A percentile compares a stretch with the other conserved stretches of the same genome.
Conservation (phyloP, 345 rosid species). For the Populus nigra region DNA sequence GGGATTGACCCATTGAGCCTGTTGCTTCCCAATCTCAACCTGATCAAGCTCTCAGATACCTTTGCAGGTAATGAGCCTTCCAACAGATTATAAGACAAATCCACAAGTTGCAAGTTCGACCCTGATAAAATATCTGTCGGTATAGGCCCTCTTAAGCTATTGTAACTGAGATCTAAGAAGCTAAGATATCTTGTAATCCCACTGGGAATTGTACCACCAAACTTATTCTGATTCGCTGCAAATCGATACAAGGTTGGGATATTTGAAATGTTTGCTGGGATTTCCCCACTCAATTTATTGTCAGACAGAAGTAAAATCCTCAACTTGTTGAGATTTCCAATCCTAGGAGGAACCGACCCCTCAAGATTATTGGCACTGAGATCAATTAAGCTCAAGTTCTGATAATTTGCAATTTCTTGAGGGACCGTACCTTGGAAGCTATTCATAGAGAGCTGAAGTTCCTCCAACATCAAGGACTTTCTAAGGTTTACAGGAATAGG, state of each 20-base stretch:
- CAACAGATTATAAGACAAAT: slow-evolving; percentile 54
- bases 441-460: slow-evolving; percentile 51
- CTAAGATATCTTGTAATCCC: slow-evolving; percentile 45
- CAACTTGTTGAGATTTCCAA: slow-evolving; percentile 52
- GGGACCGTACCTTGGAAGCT: slow-evolving; percentile 43
- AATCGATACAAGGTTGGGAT: slow-evolving; percentile 50
- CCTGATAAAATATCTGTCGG: slow-evolving; percentile 46
- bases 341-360: slow-evolving; percentile 48
- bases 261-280: slow-evolving; percentile 44
- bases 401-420: slow-evolving; percentile 28
- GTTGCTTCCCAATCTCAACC: slow-evolving; percentile 75
- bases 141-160: slow-evolving; percentile 42
- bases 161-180: slow-evolving; percentile 59
- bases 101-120: slow-evolving; percentile 35
- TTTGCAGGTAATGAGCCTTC: slow-evolving; percentile 45
- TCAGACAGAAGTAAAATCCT: slow-evolving; percentile 46
- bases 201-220: slow-evolving; percentile 47
- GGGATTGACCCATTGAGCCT: slow-evolving; percentile 38
- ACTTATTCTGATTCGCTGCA: slow-evolving; percentile 54
- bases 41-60: slow-evolving; percentile 43
- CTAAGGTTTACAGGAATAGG: slow-evolving; percentile 44
- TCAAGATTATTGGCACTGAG: slow-evolving; percentile 43
- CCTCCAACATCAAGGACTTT: slow-evolving; percentile 35
- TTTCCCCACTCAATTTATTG: slow-evolving; percentile 41
- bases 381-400: slow-evolving; percentile 46